Evolutionary conservation across 163 green algal genomes (phyloP).

Genomic region (Prototheca cutis): DNA sequence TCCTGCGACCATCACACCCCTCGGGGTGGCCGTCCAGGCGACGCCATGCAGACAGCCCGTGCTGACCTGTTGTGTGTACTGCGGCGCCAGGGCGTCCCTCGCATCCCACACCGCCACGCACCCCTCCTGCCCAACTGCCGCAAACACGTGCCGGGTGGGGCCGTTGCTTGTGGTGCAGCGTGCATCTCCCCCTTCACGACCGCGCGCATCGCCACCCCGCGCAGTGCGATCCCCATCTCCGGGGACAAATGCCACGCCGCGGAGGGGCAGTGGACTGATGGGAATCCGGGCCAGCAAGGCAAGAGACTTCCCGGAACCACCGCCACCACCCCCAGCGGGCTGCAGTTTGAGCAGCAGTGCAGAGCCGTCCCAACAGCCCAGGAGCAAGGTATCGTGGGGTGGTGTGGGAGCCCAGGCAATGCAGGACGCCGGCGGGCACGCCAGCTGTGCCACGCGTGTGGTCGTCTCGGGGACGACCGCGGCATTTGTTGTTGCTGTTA

Average conservation of each 20-base stretch:
- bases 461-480: not conserved
- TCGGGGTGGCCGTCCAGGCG: not conserved
- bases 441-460: not conserved
- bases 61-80: not conserved
- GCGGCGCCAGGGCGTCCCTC: not conserved
- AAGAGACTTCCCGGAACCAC: too few species aligned
- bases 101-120: not conserved
- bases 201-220: too few species aligned
- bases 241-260: not conserved
- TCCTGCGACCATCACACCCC: not conserved
- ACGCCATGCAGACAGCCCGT: not conserved
- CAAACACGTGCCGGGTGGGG: not conserved
- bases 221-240: not conserved
- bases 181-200: too few species aligned
- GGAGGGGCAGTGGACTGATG: not conserved
- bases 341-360: not conserved
- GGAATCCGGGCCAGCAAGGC: too few species aligned
- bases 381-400: not conserved
- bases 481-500: not conserved
- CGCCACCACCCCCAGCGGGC: not conserved
- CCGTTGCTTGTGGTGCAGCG: too few species aligned
- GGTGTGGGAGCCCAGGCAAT: not conserved
- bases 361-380: constrained; percentile 3
- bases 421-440: not conserved
- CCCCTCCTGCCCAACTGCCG: not conserved